Conservation (phyloP, 2,329 filamentous ascomycete species). For the Leptographium radiaticola region DNA sequence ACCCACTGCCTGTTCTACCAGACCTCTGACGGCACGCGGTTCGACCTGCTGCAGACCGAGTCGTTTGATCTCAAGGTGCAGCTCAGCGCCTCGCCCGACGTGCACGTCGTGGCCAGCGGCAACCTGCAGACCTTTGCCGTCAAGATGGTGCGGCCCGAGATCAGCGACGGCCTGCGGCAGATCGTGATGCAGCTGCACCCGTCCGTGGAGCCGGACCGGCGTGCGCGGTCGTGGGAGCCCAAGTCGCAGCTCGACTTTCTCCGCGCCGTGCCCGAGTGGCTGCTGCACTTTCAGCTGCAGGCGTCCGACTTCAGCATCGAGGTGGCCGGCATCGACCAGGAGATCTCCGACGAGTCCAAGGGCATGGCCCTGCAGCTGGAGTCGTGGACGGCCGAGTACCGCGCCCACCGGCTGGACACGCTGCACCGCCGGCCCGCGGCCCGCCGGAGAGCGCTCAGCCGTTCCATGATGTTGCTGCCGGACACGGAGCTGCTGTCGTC, state of each 20-base stretch:
- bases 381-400: slow-evolving; percentile 79
- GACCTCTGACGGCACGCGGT: slow-evolving; percentile 66
- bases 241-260: slow-evolving; percentile 56
- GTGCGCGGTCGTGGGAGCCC: slow-evolving; percentile 31
- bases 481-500: slow-evolving; percentile 50
- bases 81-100: slow-evolving; percentile 71
- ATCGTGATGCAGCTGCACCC: slow-evolving; percentile 74
- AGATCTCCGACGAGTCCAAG: slow-evolving; percentile 68
- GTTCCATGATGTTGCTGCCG: slow-evolving; percentile 50
- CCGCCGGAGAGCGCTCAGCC: slow-evolving; percentile 62
- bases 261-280: slow-evolving; percentile 68
- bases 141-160: slow-evolving; percentile 83
- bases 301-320: slow-evolving; percentile 84
- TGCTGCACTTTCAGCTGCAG: slow-evolving; percentile 71
- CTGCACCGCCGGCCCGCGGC: slow-evolving; percentile 40
- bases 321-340: slow-evolving; percentile 74
- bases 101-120: slow-evolving; percentile 68
- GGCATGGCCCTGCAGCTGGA: slow-evolving; percentile 80
- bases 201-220: slow-evolving; percentile 52
- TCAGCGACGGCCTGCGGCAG: slow-evolving; percentile 81
- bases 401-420: slow-evolving; percentile 62
- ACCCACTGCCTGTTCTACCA: slow-evolving; percentile 92
- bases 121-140: slow-evolving; percentile 77
- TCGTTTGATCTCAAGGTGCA: slow-evolving; percentile 78
- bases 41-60: slow-evolving; percentile 80